A percentile compares a stretch with the other conserved stretches of the same genome.
Conservation (phyloP, 164 flowering plant genomes). For the Tetrastigma voinierianum region DNA sequence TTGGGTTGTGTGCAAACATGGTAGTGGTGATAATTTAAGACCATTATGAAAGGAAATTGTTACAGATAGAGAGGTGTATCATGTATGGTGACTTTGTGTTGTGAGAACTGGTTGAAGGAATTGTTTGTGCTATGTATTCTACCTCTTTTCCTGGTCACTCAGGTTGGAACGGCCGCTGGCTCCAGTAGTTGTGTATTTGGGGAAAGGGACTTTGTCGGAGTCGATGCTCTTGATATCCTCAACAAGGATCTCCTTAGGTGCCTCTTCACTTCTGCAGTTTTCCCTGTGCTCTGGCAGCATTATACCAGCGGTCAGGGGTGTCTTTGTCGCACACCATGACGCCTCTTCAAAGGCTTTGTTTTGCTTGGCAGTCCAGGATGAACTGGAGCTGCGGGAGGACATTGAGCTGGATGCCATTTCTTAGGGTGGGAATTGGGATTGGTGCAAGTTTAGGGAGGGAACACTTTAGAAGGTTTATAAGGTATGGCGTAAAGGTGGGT, state of each 20-base stretch:
- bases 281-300: slow-evolving; percentile 56
- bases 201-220: slow-evolving; percentile 45
- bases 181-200: slow-evolving; percentile 31
- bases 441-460: slow-evolving; percentile 1
- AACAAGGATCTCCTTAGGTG: slow-evolving; percentile 46
- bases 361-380: slow-evolving; percentile 43
- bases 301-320: slow-evolving; percentile 58
- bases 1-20: not conserved
- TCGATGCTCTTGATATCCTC: slow-evolving; percentile 49
- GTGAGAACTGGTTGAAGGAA: not conserved
- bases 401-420: slow-evolving; percentile 44
- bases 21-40: not conserved
- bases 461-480: not conserved
- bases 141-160: slow-evolving; percentile 15
- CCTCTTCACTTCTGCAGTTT: slow-evolving; percentile 46
- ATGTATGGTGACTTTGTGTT: not conserved
- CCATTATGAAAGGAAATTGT: too few relatives aligned
- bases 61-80: too few relatives aligned
- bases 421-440: not conserved
- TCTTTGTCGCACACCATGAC: slow-evolving; percentile 41
- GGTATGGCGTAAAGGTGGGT: not conserved
- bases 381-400: slow-evolving; percentile 28
- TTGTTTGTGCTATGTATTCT: not conserved
- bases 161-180: not conserved
- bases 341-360: slow-evolving; percentile 52